phyloP scores from a whole-genome alignment of 108 stramenopile species.

The Cylindrotheca closterium region DNA sequence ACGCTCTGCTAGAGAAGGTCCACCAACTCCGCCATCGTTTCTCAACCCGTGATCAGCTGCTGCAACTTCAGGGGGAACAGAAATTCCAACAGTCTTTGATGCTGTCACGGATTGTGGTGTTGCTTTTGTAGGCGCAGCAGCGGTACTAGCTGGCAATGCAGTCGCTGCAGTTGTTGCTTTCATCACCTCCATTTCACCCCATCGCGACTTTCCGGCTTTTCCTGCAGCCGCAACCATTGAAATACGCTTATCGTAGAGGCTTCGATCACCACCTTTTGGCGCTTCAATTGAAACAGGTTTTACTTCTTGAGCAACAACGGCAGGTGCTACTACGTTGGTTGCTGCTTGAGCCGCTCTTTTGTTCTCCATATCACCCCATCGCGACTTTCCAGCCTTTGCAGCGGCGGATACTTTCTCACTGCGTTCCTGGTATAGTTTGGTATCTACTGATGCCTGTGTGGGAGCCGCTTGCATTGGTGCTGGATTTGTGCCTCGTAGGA shows the following conservation, averaged over 20 bases:
- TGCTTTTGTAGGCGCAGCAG: slow-evolving; percentile 1
- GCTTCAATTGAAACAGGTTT: background rate
- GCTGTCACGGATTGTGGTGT: background rate
- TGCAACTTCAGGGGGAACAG: slow-evolving; percentile 28
- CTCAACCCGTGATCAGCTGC: slow-evolving; percentile 64
- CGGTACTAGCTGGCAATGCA: slow-evolving; percentile 1
- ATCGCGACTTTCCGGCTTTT: slow-evolving; percentile 62
- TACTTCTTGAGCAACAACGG: background rate
- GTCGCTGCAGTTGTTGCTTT: slow-evolving; percentile 20
- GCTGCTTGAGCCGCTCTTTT: slow-evolving; percentile 20
- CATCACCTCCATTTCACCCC: slow-evolving; percentile 54
- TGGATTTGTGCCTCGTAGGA: slow-evolving; percentile 7
- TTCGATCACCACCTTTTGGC: background rate
- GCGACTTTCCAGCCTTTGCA: slow-evolving; percentile 70
- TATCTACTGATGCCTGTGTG: slow-evolving; percentile 12
- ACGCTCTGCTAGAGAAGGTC: slow-evolving; percentile 48
- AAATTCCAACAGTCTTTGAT: background rate
- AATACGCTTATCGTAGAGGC: slow-evolving; percentile 34
- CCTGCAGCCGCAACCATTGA: slow-evolving; percentile 41
- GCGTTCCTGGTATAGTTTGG: slow-evolving; percentile 38
- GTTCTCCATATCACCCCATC: slow-evolving; percentile 74
- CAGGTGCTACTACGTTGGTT: background rate
- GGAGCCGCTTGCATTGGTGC: slow-evolving; percentile 2
- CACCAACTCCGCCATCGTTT: slow-evolving; percentile 58
- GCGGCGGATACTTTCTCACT: slow-evolving; percentile 62